These are phyloP conservation scores for Tolypocladium inflatum DNA, from an alignment of 2,329 filamentous ascomycete species.

Conservation along the genomic window DNA sequence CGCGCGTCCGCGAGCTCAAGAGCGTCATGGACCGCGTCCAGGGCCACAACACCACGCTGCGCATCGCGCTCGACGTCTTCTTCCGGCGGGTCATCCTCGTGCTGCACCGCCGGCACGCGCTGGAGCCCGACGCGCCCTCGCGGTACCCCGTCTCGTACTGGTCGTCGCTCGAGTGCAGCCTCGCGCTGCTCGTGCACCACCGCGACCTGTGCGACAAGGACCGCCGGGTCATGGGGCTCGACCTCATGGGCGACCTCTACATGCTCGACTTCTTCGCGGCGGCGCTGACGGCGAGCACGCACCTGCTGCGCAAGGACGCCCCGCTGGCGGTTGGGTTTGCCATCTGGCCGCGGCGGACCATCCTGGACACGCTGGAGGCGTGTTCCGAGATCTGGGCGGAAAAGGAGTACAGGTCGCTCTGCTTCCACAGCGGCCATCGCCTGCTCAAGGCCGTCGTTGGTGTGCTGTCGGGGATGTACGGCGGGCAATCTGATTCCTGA, in stretches of 20 bases:
- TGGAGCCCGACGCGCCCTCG: slow-evolving; percentile 1
- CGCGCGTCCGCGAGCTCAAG: slow-evolving; percentile 4
- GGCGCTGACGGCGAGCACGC: slow-evolving; percentile 4
- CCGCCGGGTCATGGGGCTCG: not conserved
- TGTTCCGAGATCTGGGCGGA: slow-evolving; percentile 4
- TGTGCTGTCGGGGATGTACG: not conserved
- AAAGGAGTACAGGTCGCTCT: slow-evolving; percentile 1
- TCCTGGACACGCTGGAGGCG: slow-evolving; percentile 5
- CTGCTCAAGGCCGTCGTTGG: slow-evolving; percentile 1
- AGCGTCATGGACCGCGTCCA: not conserved
- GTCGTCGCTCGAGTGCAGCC: slow-evolving; percentile 7
- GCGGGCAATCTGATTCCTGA: not conserved
- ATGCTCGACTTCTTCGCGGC: slow-evolving; percentile 5
- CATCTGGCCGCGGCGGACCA: slow-evolving; percentile 5
- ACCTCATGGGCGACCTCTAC: slow-evolving; percentile 1
- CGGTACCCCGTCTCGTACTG: slow-evolving; percentile 6
- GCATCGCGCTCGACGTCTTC: slow-evolving; percentile 5
- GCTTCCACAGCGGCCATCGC: slow-evolving; percentile 1
- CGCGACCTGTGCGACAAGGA: slow-evolving; percentile 2
- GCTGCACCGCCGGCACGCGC: slow-evolving; percentile 5
- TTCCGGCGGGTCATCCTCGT: slow-evolving; percentile 5
- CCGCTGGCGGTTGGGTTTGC: slow-evolving; percentile 2
- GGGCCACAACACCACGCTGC: not conserved
- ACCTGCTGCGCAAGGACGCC: slow-evolving; percentile 5
- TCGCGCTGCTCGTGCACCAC: slow-evolving; percentile 7